Percentiles rank a stretch among this genome's conserved stretches.
Conservation (phyloP, 306 rosid genomes). For the Cucurbita pepo region DNA sequence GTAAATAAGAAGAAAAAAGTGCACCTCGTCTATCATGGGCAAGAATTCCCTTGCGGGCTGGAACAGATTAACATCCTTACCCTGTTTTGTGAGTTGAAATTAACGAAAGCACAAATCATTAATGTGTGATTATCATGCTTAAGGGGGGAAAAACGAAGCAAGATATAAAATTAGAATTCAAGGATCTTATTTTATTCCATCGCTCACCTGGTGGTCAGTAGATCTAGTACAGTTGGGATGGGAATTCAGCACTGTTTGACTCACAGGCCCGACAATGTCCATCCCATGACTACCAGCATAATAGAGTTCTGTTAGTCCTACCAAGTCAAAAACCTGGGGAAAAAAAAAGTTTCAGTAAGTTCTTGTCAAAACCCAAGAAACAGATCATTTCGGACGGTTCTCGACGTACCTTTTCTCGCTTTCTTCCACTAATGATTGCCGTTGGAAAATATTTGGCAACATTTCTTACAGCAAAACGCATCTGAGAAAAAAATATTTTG, state of each 20-base stretch:
- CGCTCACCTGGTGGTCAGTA: conserved; percentile 35
- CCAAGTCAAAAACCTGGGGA: conserved; percentile 55
- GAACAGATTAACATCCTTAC: conserved; percentile 63
- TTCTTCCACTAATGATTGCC: conserved; percentile 84
- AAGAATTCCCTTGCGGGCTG: conserved; percentile 84
- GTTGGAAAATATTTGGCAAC: conserved; percentile 62
- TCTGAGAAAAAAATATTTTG: conserved; percentile 24
- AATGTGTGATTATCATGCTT: not conserved
- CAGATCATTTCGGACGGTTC: not conserved
- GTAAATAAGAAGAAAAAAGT: not conserved
- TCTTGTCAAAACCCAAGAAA: not conserved
- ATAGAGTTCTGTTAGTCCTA: conserved; percentile 85
- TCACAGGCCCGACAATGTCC: conserved; percentile 70
- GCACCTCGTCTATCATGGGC: conserved; percentile 74
- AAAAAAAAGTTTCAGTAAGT: not conserved
- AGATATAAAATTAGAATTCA: not conserved
- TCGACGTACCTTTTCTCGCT: conserved; percentile 58
- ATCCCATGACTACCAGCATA: conserved; percentile 98
- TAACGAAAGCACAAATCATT: not conserved
- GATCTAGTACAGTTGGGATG: conserved; percentile 42
- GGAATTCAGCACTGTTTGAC: conserved; percentile 15
- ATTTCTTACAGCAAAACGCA: conserved; percentile 54
- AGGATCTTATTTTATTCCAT: not conserved
- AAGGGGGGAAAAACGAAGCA: not conserved
- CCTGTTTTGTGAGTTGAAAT: conserved; percentile 21